These are phyloP conservation scores for Leccinum cinnamomeum DNA, from an alignment of 1,284 basidiomycete species.

Conservation along the genomic window DNA sequence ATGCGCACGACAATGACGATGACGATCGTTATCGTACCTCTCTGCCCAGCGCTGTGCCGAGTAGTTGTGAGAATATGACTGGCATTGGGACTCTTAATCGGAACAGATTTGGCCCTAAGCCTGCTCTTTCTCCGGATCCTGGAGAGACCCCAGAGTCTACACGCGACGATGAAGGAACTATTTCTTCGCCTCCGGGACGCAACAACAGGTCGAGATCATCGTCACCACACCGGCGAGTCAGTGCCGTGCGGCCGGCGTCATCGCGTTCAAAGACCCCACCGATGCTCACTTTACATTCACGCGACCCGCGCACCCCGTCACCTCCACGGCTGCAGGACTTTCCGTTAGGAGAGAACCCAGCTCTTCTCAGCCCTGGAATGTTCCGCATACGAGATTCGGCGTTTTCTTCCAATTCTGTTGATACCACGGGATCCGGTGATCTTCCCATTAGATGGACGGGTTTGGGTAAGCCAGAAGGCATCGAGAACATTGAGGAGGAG, in stretches of 20 bases:
- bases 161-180: slow-evolving; percentile 16
- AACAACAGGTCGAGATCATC: slow-evolving; percentile 27
- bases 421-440: slow-evolving; percentile 43
- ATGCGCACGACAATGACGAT: slow-evolving; percentile 39
- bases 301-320: slow-evolving; percentile 29
- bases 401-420: slow-evolving; percentile 44
- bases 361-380: slow-evolving; percentile 45
- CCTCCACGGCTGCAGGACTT: slow-evolving; percentile 25
- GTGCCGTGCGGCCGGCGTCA: slow-evolving; percentile 31
- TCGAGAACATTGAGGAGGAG: slow-evolving; percentile 33
- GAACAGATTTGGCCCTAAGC: slow-evolving; percentile 28
- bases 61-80: slow-evolving; percentile 55
- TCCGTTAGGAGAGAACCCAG: slow-evolving; percentile 28
- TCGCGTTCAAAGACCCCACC: slow-evolving; percentile 38
- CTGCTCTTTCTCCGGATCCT: slow-evolving; percentile 9
- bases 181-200: slow-evolving; percentile 16
- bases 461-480: slow-evolving; percentile 34
- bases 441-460: slow-evolving; percentile 57
- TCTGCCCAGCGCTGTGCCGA: slow-evolving; percentile 52
- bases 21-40: slow-evolving; percentile 40
- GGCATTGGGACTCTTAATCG: slow-evolving; percentile 54
- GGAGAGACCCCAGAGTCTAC: slow-evolving; percentile 13
- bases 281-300: slow-evolving; percentile 30
- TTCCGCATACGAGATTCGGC: slow-evolving; percentile 53
- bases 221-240: slow-evolving; percentile 30